Base-by-base conservation (phyloP, 441 rosid genomes). In the Erodium texanum region DNA sequence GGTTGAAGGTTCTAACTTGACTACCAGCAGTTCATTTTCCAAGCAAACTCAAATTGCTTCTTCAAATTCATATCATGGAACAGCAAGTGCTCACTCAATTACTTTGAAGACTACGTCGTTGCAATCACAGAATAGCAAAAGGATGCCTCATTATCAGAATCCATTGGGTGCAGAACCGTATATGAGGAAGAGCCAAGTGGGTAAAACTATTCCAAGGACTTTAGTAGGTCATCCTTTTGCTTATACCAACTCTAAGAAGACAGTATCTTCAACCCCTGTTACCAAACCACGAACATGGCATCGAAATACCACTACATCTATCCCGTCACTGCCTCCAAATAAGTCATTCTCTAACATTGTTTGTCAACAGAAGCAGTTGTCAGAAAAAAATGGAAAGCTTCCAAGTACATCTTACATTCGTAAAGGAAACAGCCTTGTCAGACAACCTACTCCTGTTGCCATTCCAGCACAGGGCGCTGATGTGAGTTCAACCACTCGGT, bases 351-450 rank as follows among this genome's bases (percentile, higher is more conserved):
- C 74, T 34, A 74, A 70, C 36, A 67, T 68, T 70, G 69, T 76
- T 78, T 76, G 82, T 78, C 66, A 75, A n/a, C 86, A 72, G 72
- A 77, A 69, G 72, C 88, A 77, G 68, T 34, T 77, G 58, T 76
- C 84, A 1, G 80, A 71, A 64, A 81, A 71, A 65, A 72, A 69
- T 34, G 68, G 80, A 34, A 73, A 74, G 70, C 68, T 66, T 65
- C 82, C 68, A 58, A 66, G 68, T 73, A 81, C 85, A 65, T 81
- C 90, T 59, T 94, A 94, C 68, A 74, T 94, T 75, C 94, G 97
- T 62, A 94, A 94, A 82, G 97, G 98, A 71, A 94, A 88, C 79
- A 92, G 96, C 77, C 92, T 94, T 81, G 93, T 92, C 66, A 86
- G 98, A 74, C 85, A 87, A 69, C 79, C 93, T 50, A 72, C 68